Evolutionary conservation across 495 filamentous ascomycete species (phyloP), one percentile per base, ranked within the genome.

Genomic region (Lophium mytilinum): DNA sequence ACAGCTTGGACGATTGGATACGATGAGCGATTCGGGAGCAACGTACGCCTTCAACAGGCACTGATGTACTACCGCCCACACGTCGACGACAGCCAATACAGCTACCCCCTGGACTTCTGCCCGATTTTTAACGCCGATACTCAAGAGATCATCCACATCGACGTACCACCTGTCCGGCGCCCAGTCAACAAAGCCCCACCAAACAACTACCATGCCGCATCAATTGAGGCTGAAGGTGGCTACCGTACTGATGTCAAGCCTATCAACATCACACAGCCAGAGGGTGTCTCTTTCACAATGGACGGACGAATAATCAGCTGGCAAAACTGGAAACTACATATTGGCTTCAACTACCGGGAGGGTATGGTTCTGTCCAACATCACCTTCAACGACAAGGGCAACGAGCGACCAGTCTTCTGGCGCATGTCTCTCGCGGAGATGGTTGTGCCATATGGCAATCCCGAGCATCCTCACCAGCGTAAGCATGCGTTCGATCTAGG

Each of bases 341-440:
- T 96, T 37, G 91, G 91, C 14, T 96, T 96, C 79, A 96, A 92
- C 77, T 90, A 95, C 72, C 81, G 88, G n/a, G 91, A 96, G 69
- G 91, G 91, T 33, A 87, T 96, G 56, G 84, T 95, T 14, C 77
- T 96, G 18, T 91, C 88, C 71, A 89, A 96, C 70, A 88, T 96
- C 68, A 90, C 86, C 36, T 92, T 84, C 75, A 91, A 90, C 65
- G 91, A 95, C 72, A 87, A 89, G 66, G 90, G 89, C 37, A 85
- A 75, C 37, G 78, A 87, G 42, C 80, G 91, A 33, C 86, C 86
- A 0, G 73, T 94, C 35, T 95, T 96, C 74, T 95, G 92, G 75
- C 81, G 91, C 53, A 76, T 96, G n/a, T 95, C 90, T 0, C 78
- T 96, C 6, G 88, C 90, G 1, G 91, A 96, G 76, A 96, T 96